These are phyloP conservation scores for Pulveroboletus sp. DNA, from an alignment of 768 basidiomycete genomes.

Conservation along the genomic window DNA sequence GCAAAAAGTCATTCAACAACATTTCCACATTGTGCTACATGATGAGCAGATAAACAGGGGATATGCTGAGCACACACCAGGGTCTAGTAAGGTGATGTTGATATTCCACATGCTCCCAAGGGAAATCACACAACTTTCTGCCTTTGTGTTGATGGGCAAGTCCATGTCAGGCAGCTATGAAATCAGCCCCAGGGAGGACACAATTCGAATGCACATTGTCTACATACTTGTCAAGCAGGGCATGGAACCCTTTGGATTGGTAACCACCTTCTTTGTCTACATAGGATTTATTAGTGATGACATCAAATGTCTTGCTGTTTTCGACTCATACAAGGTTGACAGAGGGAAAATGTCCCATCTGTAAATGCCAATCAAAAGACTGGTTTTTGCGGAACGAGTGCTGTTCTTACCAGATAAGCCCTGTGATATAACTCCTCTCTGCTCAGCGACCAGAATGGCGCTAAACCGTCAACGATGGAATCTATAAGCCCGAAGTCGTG, in stretches of 20 bases:
- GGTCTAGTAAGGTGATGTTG: constrained; percentile 54
- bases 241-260: constrained; percentile 70
- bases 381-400: not conserved
- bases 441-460: constrained; percentile 76
- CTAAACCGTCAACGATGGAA: constrained; percentile 69
- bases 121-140: constrained; percentile 90
- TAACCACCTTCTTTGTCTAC: constrained; percentile 69
- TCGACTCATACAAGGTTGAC: constrained; percentile 83
- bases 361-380: constrained; percentile 3
- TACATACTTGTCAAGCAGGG: constrained; percentile 71
- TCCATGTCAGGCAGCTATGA: constrained; percentile 87
- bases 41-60: not conserved
- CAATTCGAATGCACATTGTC: constrained; percentile 45
- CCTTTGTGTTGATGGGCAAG: constrained; percentile 88
- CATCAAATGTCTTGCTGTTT: constrained; percentile 54
- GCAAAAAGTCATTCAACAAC: constrained; percentile 62
- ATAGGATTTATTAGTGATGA: constrained; percentile 52
- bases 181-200: not conserved
- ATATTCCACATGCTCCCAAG: constrained; percentile 80
- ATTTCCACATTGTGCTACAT: constrained; percentile 35
- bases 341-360: constrained; percentile 77
- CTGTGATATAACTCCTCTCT: constrained; percentile 70
- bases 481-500: constrained; percentile 78
- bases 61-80: constrained; percentile 23
- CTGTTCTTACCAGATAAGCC: constrained; percentile 44